Conservation (phyloP, 495 filamentous ascomycete species). For the Aspergillus kassunensis region DNA sequence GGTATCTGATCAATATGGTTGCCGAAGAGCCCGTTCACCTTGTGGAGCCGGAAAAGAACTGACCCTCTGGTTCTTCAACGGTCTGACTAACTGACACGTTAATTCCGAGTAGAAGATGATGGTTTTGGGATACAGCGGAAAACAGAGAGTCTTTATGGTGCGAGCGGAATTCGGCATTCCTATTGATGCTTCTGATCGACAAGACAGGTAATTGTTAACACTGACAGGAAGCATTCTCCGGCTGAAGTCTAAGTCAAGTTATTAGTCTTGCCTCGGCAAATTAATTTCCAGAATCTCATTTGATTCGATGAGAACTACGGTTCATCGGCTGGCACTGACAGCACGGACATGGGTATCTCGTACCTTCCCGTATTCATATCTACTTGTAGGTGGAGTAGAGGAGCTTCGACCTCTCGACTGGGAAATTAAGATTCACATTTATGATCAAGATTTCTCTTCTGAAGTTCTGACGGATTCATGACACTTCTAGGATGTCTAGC, state of each 20-base stretch:
- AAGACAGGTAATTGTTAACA: slow-evolving; percentile 12
- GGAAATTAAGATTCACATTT: slow-evolving; percentile 7
- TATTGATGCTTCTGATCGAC: slow-evolving; percentile 25
- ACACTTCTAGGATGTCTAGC: background rate
- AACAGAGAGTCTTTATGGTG: background rate
- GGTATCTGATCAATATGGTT: slow-evolving; percentile 5
- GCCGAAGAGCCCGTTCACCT: slow-evolving; percentile 19
- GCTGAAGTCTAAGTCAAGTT: background rate
- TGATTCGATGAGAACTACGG: background rate
- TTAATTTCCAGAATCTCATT: background rate
- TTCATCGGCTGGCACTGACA: background rate
- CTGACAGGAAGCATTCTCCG: background rate
- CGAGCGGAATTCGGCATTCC: slow-evolving; percentile 10
- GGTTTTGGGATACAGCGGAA: background rate
- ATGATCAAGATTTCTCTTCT: slow-evolving; percentile 3
- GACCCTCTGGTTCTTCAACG: slow-evolving; percentile 1
- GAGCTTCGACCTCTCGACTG: background rate
- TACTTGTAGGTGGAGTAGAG: background rate
- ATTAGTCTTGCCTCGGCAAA: background rate
- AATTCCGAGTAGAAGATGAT: background rate
- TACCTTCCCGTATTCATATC: background rate
- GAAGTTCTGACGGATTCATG: background rate
- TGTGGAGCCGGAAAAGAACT: slow-evolving; percentile 18
- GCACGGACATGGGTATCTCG: background rate
- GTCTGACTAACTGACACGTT: background rate